Percentiles rank a stretch among this genome's conserved stretches.
Conservation (phyloP, 805 yeast genomes). For the Candida odintsovae region DNA sequence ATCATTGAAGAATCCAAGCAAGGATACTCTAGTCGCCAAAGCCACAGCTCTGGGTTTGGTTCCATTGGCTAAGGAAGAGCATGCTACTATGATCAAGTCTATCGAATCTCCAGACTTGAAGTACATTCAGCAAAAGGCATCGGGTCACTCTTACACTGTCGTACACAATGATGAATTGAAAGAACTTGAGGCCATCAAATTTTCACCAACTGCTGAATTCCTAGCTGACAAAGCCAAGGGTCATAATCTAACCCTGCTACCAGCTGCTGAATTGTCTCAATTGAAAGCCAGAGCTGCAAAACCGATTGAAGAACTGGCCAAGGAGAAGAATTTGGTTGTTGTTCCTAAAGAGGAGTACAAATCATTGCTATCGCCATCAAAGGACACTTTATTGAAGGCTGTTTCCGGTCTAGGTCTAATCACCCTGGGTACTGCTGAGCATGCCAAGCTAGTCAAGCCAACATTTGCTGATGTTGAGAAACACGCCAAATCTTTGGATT, state of each 20-base stretch:
- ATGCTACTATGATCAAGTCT: neutral
- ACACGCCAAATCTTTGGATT: conserved; percentile 2
- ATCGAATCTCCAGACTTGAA: conserved; percentile 21
- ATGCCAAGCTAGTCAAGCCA: conserved; percentile 6
- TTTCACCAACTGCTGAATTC: conserved; percentile 3
- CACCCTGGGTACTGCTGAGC: conserved; percentile 4
- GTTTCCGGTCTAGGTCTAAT: conserved; percentile 8
- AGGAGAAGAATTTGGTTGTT: conserved; percentile 8
- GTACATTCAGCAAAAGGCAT: conserved; percentile 19
- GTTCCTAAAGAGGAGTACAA: conserved; percentile 14
- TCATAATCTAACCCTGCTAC: conserved; percentile 7
- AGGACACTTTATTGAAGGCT: conserved; percentile 3
- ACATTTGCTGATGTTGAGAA: conserved; percentile 4
- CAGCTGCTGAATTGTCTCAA: conserved; percentile 3
- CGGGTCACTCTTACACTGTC: conserved; percentile 6
- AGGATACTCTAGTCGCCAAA: neutral
- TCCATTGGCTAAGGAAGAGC: neutral
- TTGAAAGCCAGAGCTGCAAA: conserved; percentile 7
- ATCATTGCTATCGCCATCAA: conserved; percentile 13
- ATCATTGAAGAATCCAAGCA: conserved; percentile 2
- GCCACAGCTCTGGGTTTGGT: conserved; percentile 3
- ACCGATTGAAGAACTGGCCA: conserved; percentile 6
- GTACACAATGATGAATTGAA: conserved; percentile 10
- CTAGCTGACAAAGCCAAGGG: conserved; percentile 1
- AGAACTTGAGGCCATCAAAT: conserved; percentile 9